A percentile compares a stretch with the other conserved stretches of the same genome.
phyloP scores from a whole-genome alignment of 177 flowering plant genomes.

The Vitis hybrid region DNA sequence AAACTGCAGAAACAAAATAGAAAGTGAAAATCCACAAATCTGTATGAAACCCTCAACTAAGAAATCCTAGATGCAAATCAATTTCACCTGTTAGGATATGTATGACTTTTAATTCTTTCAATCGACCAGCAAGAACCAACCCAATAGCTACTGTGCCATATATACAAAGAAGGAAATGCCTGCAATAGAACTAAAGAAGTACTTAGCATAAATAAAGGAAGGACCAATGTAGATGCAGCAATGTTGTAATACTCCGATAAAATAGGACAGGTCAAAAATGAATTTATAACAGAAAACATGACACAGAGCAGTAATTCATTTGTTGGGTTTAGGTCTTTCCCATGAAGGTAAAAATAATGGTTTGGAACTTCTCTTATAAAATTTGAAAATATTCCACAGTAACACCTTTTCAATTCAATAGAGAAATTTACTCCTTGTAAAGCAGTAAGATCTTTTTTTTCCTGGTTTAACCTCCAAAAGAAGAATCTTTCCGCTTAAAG shows the following conservation, averaged over 20 bases:
- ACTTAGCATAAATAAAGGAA: conserved; percentile 11
- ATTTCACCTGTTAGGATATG: conserved; percentile 70
- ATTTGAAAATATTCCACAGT: neutral
- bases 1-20: conserved; percentile 47
- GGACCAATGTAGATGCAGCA: neutral
- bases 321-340: neutral
- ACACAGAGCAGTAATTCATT: neutral
- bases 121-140: conserved; percentile 72
- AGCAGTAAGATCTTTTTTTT: neutral
- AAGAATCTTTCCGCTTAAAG: neutral
- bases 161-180: conserved; percentile 90
- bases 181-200: conserved; percentile 31
- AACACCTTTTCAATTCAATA: neutral
- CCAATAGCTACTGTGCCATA: conserved; percentile 73
- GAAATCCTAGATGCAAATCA: conserved; percentile 3
- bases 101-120: conserved; percentile 64
- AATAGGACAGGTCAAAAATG: neutral
- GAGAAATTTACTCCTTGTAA: neutral
- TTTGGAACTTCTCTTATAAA: neutral
- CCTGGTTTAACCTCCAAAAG: neutral
- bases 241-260: neutral
- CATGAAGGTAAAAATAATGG: neutral
- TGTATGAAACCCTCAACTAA: conserved; percentile 2
- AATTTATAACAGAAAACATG: neutral
- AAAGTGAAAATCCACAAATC: conserved; percentile 3